A percentile compares a stretch with the other conserved stretches of the same genome.
phyloP scores from a whole-genome alignment of 345 rosid species.

The Conringia planisiliqua region DNA sequence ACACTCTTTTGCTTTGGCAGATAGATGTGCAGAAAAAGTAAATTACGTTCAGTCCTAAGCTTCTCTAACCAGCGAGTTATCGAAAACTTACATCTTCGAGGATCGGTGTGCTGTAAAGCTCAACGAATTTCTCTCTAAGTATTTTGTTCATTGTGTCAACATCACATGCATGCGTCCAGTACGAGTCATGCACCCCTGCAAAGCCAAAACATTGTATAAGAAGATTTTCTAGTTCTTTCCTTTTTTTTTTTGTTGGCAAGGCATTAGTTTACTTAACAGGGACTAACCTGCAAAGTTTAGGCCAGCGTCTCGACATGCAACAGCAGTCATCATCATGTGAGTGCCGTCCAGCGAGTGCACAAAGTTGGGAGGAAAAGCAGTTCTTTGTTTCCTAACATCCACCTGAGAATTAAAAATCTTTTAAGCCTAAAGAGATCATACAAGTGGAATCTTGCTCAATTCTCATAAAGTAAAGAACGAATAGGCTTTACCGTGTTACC shows the following conservation, averaged over 20 bases:
- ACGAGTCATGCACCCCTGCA: constrained; percentile 97
- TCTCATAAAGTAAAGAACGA: background rate
- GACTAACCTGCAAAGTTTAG: constrained; percentile 81
- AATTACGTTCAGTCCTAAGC: background rate
- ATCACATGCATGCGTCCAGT: constrained; percentile 97
- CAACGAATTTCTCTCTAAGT: constrained; percentile 87
- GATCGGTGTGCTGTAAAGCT: constrained; percentile 74
- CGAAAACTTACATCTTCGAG: constrained; percentile 83
- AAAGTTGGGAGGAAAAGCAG: constrained; percentile 97
- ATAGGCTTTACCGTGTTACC: constrained; percentile 60
- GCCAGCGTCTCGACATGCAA: constrained; percentile 90
- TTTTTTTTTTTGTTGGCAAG: background rate
- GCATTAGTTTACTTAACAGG: background rate
- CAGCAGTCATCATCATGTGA: constrained; percentile 99
- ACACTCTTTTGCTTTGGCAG: background rate
- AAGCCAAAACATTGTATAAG: constrained; percentile 7
- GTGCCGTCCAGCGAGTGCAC: constrained; percentile 96
- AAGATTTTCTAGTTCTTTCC: background rate
- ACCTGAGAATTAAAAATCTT: constrained; percentile 44
- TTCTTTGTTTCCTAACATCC: constrained; percentile 77
- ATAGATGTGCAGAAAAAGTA: background rate
- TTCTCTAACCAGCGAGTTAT: constrained; percentile 1
- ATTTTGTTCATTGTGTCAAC: constrained; percentile 89
- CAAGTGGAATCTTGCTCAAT: background rate
- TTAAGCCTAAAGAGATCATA: background rate